These are phyloP conservation scores for Fusarium tanahbumbuense DNA, from an alignment of 2,329 filamentous ascomycete species.

Conservation along the genomic window DNA sequence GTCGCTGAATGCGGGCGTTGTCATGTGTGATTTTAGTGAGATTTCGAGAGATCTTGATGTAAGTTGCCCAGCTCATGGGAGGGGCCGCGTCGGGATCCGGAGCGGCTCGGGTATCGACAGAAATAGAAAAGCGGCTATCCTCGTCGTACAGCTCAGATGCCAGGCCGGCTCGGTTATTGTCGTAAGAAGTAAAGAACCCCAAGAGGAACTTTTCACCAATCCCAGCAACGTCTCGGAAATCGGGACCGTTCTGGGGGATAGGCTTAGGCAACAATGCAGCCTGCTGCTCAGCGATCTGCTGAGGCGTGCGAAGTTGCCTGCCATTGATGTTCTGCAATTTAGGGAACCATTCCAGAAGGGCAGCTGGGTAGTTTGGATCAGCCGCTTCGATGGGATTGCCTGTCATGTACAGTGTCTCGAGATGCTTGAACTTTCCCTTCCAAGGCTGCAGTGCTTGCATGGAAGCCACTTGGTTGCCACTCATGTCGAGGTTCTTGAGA, in stretches of 20 bases:
- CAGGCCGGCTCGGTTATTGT: conserved; percentile 74
- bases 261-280: conserved; percentile 64
- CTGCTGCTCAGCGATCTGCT: conserved; percentile 71
- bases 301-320: conserved; percentile 76
- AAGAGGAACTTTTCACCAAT: conserved; percentile 82
- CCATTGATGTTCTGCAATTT: conserved; percentile 82
- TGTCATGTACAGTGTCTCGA: conserved; percentile 83
- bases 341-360: conserved; percentile 85
- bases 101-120: conserved; percentile 72
- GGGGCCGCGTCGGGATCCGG: conserved; percentile 58
- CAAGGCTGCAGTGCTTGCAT: conserved; percentile 77
- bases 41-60: conserved; percentile 83
- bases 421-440: conserved; percentile 80
- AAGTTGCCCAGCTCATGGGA: conserved; percentile 75
- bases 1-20: conserved; percentile 71
- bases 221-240: conserved; percentile 78
- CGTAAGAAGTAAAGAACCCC: conserved; percentile 79
- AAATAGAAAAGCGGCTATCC: conserved; percentile 78
- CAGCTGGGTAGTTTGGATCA: conserved; percentile 70
- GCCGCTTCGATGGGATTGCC: conserved; percentile 78
- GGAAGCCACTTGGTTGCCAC: conserved; percentile 80
- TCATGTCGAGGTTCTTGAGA: conserved; percentile 88
- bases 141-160: conserved; percentile 79
- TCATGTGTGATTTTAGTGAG: conserved; percentile 74
- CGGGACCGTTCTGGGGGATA: conserved; percentile 71